These are phyloP conservation scores for Trichoderma pleuroti DNA, from an alignment of 2,329 filamentous ascomycete species.

Conservation along the genomic window DNA sequence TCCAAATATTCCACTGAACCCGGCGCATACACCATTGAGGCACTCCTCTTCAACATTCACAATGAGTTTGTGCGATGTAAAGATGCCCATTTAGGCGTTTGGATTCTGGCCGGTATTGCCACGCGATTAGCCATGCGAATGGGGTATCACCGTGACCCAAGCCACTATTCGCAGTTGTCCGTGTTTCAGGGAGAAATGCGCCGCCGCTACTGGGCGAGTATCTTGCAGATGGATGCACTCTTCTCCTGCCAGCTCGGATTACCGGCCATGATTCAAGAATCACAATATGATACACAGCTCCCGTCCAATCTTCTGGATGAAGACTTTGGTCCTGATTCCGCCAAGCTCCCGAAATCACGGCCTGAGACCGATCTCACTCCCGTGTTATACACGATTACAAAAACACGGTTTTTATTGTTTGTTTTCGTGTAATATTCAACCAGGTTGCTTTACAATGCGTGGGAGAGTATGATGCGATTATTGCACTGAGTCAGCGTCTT, in stretches of 20 bases:
- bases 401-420: neutral
- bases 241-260: neutral
- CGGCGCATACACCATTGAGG: neutral
- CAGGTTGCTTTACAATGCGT: neutral
- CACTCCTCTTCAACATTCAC: neutral
- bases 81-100: neutral
- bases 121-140: neutral
- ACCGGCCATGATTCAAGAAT: neutral
- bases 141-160: neutral
- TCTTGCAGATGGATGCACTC: neutral
- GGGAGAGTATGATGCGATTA: neutral
- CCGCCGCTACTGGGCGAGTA: neutral
- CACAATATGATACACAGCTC: neutral
- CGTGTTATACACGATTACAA: neutral
- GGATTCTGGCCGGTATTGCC: neutral
- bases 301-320: neutral
- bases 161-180: neutral
- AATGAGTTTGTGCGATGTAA: neutral
- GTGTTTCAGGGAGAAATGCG: neutral
- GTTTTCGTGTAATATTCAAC: neutral
- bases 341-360: neutral
- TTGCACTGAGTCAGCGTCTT: neutral
- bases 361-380: neutral
- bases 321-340: neutral
- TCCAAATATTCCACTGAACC: neutral